Percentiles rank a stretch among this genome's conserved stretches.
Evolutionary conservation across 345 rosid species (phyloP).

Genomic region (Eucalyptus polyanthemos): DNA sequence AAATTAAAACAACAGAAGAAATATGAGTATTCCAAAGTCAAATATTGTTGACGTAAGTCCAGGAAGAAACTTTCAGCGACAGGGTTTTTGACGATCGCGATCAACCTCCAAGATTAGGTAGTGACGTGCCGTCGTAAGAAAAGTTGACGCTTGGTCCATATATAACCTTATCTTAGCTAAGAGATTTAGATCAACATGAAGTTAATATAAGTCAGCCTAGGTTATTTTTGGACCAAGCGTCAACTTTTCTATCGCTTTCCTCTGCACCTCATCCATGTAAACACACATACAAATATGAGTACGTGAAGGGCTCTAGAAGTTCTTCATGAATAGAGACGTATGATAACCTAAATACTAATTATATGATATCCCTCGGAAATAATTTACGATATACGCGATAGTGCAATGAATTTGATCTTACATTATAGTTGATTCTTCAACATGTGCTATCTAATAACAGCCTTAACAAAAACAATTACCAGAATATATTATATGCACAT

Average conservation of each 20-base stretch:
- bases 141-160: not conserved
- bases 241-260: not conserved
- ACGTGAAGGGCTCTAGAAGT: not conserved
- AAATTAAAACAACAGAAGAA: not conserved
- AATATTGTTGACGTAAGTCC: not conserved
- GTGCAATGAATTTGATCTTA: not conserved
- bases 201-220: not conserved
- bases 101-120: too few relatives aligned
- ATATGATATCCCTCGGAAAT: not conserved
- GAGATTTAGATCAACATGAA: not conserved
- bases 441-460: not conserved
- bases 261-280: not conserved
- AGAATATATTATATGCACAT: not conserved
- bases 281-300: not conserved
- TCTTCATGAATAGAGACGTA: not conserved
- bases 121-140: not conserved
- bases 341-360: not conserved
- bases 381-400: not conserved
- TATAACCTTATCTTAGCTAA: not conserved
- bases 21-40: not conserved
- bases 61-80: not conserved
- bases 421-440: not conserved
- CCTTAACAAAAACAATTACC: not conserved
- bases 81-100: too few relatives aligned
- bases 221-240: not conserved